Evolutionary conservation across 176 grass and related monocot species (phyloP).

Genomic region (Rhynchospora breviuscula): DNA sequence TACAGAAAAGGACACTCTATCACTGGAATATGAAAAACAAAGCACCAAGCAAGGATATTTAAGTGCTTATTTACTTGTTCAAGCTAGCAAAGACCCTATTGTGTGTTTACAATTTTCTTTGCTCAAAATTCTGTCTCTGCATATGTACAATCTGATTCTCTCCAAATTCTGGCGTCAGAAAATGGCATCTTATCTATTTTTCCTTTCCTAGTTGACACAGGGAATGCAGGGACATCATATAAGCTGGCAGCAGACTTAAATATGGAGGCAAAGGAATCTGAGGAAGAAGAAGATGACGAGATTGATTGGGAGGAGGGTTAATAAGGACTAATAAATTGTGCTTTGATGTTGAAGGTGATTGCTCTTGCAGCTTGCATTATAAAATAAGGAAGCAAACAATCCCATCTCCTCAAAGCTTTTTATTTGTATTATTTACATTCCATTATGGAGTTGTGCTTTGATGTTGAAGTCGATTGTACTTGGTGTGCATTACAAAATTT

Average conservation of each 20-base stretch:
- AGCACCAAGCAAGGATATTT: background rate
- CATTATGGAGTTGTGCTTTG: background rate
- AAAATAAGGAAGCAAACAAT: no score
- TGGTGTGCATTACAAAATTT: background rate
- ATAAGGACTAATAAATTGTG: background rate
- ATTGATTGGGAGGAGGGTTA: slow-evolving; percentile 81
- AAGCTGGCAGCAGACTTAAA: slow-evolving; percentile 72
- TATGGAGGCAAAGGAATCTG: slow-evolving; percentile 61
- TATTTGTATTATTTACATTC: no score
- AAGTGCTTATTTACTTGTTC: background rate
- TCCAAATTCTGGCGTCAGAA: background rate
- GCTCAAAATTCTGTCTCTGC: background rate
- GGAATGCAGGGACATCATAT: slow-evolving; percentile 43
- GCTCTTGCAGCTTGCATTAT: background rate
- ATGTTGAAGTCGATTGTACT: background rate
- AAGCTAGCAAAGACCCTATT: background rate
- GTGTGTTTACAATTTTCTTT: background rate
- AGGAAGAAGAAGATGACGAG: slow-evolving; percentile 58
- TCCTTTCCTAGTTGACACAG: slow-evolving; percentile 30
- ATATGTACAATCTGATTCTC: background rate
- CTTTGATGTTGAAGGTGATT: background rate
- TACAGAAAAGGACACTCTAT: background rate
- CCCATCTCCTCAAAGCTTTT: no score
- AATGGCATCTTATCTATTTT: background rate
- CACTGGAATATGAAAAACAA: background rate